Conservation (phyloP, 495 filamentous ascomycete genomes). For the Lichenothelia convexa region DNA sequence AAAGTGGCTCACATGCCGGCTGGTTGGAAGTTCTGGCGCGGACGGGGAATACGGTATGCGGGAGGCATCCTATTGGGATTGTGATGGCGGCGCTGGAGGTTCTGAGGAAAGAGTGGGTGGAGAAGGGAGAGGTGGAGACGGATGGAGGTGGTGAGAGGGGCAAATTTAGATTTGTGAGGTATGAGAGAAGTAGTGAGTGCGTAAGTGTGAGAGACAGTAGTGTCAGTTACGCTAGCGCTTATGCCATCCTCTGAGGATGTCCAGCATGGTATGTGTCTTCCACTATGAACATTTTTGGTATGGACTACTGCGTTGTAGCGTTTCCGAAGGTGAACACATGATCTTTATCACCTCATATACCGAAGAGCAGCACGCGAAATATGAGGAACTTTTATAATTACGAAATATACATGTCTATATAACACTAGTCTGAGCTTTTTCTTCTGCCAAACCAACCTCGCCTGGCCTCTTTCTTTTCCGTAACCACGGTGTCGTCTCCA, state of each 20-base stretch:
- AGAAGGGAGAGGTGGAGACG: constrained; percentile 3
- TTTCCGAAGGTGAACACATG: no score
- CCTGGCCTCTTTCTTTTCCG: no score
- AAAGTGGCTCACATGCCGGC: constrained; percentile 45
- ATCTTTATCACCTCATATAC: no score
- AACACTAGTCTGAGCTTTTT: no score
- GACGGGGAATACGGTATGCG: constrained; percentile 88
- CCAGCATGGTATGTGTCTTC: no score
- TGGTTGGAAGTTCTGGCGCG: constrained; percentile 50
- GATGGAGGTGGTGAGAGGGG: constrained; percentile 25
- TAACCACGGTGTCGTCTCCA: no score
- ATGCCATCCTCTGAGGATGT: constrained; percentile 40
- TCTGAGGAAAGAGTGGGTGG: constrained; percentile 13
- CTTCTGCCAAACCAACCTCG: no score
- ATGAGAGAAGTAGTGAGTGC: constrained; percentile 78
- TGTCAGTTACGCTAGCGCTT: constrained; percentile 84
- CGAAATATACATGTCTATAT: no score
- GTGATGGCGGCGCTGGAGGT: constrained; percentile 74
- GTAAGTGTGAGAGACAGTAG: constrained; percentile 57
- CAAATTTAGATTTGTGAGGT: constrained; percentile 69
- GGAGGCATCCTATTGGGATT: constrained; percentile 87
- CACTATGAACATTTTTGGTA: no score
- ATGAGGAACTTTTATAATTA: no score
- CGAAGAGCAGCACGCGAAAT: no score
- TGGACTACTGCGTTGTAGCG: no score